Evolutionary conservation across 768 basidiomycete species (phyloP).

Genomic region (Xanthoconium purpureum): DNA sequence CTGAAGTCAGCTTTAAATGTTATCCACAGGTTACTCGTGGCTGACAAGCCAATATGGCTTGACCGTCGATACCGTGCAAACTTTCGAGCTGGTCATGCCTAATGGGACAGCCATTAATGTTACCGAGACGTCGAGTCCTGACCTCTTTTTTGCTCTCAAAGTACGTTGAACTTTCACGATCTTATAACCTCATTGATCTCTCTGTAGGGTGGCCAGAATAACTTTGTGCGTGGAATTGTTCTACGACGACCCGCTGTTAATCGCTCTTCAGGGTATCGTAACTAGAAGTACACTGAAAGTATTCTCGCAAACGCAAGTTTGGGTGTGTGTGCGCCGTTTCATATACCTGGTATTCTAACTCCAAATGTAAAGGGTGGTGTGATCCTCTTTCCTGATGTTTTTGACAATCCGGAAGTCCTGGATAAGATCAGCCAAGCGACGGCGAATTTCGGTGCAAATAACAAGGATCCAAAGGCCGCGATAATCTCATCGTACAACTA

Average conservation of each 20-base stretch:
- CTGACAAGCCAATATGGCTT: slow-evolving; percentile 60
- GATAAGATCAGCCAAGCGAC: slow-evolving; percentile 17
- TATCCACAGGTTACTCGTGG: slow-evolving; percentile 34
- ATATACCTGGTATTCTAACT: background rate
- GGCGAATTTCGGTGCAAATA: slow-evolving; percentile 19
- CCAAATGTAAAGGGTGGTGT: slow-evolving; percentile 45
- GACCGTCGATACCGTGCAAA: slow-evolving; percentile 49
- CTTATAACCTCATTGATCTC: background rate
- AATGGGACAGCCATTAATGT: slow-evolving; percentile 41
- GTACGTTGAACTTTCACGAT: slow-evolving; percentile 16
- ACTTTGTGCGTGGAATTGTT: slow-evolving; percentile 40
- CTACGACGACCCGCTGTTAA: background rate
- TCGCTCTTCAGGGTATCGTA: slow-evolving; percentile 46
- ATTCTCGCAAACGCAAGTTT: slow-evolving; percentile 53
- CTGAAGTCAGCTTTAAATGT: too few species aligned
- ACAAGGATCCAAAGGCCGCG: slow-evolving; percentile 21
- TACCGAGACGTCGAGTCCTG: slow-evolving; percentile 34
- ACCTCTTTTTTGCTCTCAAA: slow-evolving; percentile 29
- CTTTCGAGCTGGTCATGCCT: slow-evolving; percentile 51
- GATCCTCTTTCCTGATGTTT: slow-evolving; percentile 28
- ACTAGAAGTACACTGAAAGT: slow-evolving; percentile 55
- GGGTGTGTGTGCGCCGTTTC: slow-evolving; percentile 40
- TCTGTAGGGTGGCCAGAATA: slow-evolving; percentile 57
- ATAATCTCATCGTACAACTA: slow-evolving; percentile 46
- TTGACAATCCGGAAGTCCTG: background rate